A percentile compares a stretch with the other conserved stretches of the same genome.
Conservation (phyloP, 768 basidiomycete species). For the Lyophyllum decastes region DNA sequence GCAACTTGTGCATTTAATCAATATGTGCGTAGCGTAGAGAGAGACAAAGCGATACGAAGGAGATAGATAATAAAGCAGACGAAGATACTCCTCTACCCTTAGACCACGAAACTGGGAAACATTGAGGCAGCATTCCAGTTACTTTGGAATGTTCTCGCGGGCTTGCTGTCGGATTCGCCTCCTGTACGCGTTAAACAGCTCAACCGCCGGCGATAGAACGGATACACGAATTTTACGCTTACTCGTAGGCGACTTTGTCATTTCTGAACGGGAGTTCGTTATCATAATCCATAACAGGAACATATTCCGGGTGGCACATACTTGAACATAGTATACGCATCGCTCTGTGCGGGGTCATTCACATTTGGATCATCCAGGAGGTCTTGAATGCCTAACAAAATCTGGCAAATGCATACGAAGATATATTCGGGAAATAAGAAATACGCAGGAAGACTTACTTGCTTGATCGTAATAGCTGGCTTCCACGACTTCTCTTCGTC, state of each 20-base stretch:
- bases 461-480: conserved; percentile 98
- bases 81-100: background rate
- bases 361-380: conserved; percentile 95
- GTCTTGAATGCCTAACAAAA: conserved; percentile 94
- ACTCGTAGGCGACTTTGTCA: conserved; percentile 93
- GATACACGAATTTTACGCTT: conserved; percentile 23
- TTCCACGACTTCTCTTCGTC: conserved; percentile 99
- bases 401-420: conserved; percentile 47
- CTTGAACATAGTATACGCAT: conserved; percentile 99
- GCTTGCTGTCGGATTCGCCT: conserved; percentile 84
- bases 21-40: conserved; percentile 3
- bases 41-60: background rate
- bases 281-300: background rate
- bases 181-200: conserved; percentile 35
- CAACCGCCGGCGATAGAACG: background rate
- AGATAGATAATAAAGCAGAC: background rate
- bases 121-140: conserved; percentile 18
- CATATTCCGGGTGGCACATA: conserved; percentile 26
- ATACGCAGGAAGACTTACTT: conserved; percentile 50
- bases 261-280: conserved; percentile 55
- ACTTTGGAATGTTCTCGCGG: conserved; percentile 88
- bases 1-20: background rate
- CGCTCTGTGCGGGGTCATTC: conserved; percentile 96
- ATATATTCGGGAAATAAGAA: background rate
- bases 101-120: background rate